Conservation (phyloP, 2,329 filamentous ascomycete genomes). For the Fusarium sp. region DNA sequence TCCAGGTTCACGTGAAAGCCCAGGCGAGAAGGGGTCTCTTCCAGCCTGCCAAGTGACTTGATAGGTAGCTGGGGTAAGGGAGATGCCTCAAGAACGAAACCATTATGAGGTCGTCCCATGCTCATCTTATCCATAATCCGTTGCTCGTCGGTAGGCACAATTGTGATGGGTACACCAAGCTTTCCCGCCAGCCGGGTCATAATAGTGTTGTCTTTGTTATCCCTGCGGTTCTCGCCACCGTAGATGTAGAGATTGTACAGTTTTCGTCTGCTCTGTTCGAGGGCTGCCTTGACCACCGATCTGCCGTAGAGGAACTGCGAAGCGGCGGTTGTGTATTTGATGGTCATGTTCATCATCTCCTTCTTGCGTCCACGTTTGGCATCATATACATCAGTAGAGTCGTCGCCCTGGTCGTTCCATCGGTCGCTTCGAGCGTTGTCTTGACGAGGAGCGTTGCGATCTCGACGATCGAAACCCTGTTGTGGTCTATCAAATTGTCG, state of each 20-base stretch:
- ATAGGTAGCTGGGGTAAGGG: slow-evolving; percentile 82
- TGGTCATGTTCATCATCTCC: slow-evolving; percentile 56
- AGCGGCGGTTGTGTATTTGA: slow-evolving; percentile 82
- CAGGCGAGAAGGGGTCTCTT: slow-evolving; percentile 59
- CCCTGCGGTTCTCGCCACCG: slow-evolving; percentile 68
- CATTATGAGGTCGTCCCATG: slow-evolving; percentile 88
- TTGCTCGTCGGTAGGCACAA: slow-evolving; percentile 73
- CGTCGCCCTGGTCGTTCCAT: slow-evolving; percentile 24
- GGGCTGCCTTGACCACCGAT: slow-evolving; percentile 83
- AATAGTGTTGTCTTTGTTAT: slow-evolving; percentile 61
- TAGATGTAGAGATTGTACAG: slow-evolving; percentile 90
- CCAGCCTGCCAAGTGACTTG: slow-evolving; percentile 67
- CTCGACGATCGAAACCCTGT: slow-evolving; percentile 16
- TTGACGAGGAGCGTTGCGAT: slow-evolving; percentile 21
- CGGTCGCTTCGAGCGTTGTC: slow-evolving; percentile 21
- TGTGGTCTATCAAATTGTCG: slow-evolving; percentile 21
- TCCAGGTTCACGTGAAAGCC: slow-evolving; percentile 74
- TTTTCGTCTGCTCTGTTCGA: slow-evolving; percentile 76
- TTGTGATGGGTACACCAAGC: slow-evolving; percentile 68
- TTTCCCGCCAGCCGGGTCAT: slow-evolving; percentile 64
- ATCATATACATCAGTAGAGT: slow-evolving; percentile 8
- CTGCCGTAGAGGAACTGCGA: slow-evolving; percentile 93
- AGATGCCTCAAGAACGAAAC: slow-evolving; percentile 88
- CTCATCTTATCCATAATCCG: slow-evolving; percentile 87
- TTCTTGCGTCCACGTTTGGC: slow-evolving; percentile 46